These are phyloP conservation scores for Daldinia loculata DNA, from an alignment of 495 filamentous ascomycete species.

Conservation along the genomic window DNA sequence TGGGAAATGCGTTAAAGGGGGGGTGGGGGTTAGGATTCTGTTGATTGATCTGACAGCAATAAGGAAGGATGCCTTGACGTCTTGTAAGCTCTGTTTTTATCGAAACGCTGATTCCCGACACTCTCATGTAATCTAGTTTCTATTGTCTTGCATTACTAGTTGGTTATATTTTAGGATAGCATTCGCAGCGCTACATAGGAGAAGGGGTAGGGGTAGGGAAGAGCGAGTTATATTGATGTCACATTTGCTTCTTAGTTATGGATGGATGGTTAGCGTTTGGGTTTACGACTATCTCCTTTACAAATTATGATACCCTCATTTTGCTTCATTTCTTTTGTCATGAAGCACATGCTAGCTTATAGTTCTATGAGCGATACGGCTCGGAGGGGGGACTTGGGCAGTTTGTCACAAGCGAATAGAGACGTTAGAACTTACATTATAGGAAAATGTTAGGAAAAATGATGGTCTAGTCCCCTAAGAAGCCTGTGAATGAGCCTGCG, in stretches of 20 bases:
- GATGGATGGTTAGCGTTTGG: slow-evolving; percentile 6
- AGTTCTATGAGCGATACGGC: not conserved
- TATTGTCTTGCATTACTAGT: slow-evolving; percentile 3
- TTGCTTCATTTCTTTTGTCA: slow-evolving; percentile 15
- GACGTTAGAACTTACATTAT: not conserved
- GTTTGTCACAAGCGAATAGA: slow-evolving; percentile 6
- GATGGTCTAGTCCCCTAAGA: not conserved
- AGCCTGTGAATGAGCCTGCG: not conserved
- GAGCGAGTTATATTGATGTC: slow-evolving; percentile 5
- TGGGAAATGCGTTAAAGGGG: not conserved
- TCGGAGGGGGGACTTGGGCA: slow-evolving; percentile 2
- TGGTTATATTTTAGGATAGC: slow-evolving; percentile 6
- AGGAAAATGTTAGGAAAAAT: not conserved
- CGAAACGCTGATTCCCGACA: not conserved
- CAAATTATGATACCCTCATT: slow-evolving; percentile 31
- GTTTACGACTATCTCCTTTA: not conserved
- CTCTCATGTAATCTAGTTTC: slow-evolving; percentile 10
- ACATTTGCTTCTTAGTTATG: slow-evolving; percentile 6
- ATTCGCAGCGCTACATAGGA: not conserved
- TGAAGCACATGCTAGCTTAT: not conserved
- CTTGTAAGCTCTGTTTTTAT: slow-evolving; percentile 12
- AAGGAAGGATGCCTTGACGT: not conserved
- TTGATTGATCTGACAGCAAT: not conserved
- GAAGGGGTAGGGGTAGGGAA: slow-evolving; percentile 14
- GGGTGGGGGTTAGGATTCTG: not conserved